Conservation (phyloP, 371 early-diverging fungal species). For the Rhizomucor miehei region DNA sequence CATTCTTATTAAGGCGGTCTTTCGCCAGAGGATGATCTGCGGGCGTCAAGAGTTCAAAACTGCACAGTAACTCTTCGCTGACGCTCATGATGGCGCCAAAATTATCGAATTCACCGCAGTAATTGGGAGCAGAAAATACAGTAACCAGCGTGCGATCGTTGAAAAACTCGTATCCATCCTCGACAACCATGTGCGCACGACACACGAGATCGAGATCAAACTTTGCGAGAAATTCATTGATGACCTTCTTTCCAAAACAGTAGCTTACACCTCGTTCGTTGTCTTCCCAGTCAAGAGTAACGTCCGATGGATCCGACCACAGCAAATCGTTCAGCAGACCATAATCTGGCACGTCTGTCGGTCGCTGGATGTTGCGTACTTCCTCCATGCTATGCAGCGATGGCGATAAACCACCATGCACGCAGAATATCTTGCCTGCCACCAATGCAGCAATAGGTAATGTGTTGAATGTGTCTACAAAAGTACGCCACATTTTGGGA, state of each 20-base stretch:
- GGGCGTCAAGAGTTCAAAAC: slow-evolving; percentile 65
- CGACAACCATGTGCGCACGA: slow-evolving; percentile 97
- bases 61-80: slow-evolving; percentile 89
- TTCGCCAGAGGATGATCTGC: slow-evolving; percentile 43
- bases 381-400: slow-evolving; percentile 89
- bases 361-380: slow-evolving; percentile 87
- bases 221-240: slow-evolving; percentile 85
- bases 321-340: slow-evolving; percentile 87
- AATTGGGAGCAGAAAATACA: slow-evolving; percentile 97
- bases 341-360: slow-evolving; percentile 97
- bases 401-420: slow-evolving; percentile 98
- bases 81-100: slow-evolving; percentile 96
- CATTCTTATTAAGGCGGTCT: slow-evolving; percentile 16
- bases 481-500: slow-evolving; percentile 96
- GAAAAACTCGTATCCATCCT: slow-evolving; percentile 99
- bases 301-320: slow-evolving; percentile 90
- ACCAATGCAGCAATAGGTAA: slow-evolving; percentile 97
- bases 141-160: slow-evolving; percentile 93
- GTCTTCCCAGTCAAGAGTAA: slow-evolving; percentile 88
- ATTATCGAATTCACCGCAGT: slow-evolving; percentile 99
- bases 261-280: slow-evolving; percentile 98
- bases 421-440: slow-evolving; percentile 96
- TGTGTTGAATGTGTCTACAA: slow-evolving; percentile 98
- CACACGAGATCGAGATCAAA: slow-evolving; percentile 94
- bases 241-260: slow-evolving; percentile 90